A percentile compares a stretch with the other conserved stretches of the same genome.
These are phyloP conservation scores for Penicillium ucsense DNA, from an alignment of 495 filamentous ascomycete species.

Conservation along the genomic window DNA sequence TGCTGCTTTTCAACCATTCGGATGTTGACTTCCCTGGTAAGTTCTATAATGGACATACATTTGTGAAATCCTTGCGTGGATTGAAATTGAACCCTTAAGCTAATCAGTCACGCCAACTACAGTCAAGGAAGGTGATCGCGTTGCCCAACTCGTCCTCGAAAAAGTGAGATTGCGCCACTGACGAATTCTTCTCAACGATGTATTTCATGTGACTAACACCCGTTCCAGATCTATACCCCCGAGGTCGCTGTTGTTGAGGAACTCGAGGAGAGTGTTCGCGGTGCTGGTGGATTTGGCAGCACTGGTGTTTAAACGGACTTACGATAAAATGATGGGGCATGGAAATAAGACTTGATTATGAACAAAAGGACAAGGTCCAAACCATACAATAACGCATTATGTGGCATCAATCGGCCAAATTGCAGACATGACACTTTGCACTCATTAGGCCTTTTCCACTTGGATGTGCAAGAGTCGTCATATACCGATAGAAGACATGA, in stretches of 20 bases:
- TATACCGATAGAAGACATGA: no score
- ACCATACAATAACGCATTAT: no score
- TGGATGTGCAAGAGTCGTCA: no score
- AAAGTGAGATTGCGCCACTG: conserved; percentile 33
- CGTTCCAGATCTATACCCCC: conserved; percentile 67
- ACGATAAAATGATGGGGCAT: not conserved
- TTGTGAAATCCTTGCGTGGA: not conserved
- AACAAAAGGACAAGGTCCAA: no score
- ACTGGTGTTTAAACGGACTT: conserved; percentile 46
- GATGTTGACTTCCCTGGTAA: conserved; percentile 63
- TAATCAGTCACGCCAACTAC: not conserved
- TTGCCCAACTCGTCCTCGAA: conserved; percentile 91
- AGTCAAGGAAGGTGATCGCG: conserved; percentile 75
- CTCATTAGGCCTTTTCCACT: no score
- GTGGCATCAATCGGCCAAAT: no score
- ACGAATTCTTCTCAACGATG: not conserved
- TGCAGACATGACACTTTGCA: no score
- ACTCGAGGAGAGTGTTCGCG: conserved; percentile 82
- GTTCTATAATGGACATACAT: not conserved
- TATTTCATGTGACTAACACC: not conserved
- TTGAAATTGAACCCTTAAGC: not conserved
- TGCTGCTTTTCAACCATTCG: conserved; percentile 86
- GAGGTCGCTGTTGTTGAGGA: conserved; percentile 79
- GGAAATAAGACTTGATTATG: not conserved
- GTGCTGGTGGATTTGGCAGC: conserved; percentile 88